A percentile compares a stretch with the other conserved stretches of the same genome.
Conservation (phyloP, 1,284 basidiomycete species). For the Microbotryomycetes sp. region DNA sequence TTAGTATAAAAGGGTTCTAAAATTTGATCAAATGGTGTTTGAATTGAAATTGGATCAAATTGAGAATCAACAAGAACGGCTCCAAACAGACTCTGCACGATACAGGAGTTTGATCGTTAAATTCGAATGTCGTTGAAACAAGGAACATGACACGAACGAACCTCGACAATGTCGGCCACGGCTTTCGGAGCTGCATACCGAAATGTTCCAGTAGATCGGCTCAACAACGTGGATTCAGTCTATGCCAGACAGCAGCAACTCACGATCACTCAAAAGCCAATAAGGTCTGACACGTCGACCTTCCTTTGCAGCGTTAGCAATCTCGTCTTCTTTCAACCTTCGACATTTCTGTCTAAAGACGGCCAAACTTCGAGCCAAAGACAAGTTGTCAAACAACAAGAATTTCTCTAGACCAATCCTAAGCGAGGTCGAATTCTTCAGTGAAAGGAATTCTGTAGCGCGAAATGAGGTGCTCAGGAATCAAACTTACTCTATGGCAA, state of each 20-base stretch:
- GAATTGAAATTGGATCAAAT: conserved; percentile 3
- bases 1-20: conserved; percentile 66
- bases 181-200: conserved; percentile 53
- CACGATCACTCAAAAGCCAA: conserved; percentile 65
- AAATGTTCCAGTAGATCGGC: conserved; percentile 45
- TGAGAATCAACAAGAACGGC: conserved; percentile 10
- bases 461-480: background rate
- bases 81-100: conserved; percentile 9
- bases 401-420: conserved; percentile 54
- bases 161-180: conserved; percentile 42
- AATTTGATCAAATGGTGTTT: conserved; percentile 51
- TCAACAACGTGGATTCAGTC: conserved; percentile 59
- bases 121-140: background rate
- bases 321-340: conserved; percentile 50
- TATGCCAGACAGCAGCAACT: conserved; percentile 71
- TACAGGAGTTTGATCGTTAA: background rate
- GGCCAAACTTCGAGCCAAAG: conserved; percentile 51
- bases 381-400: conserved; percentile 54
- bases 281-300: conserved; percentile 56
- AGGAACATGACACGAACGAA: background rate
- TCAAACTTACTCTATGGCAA: conserved; percentile 53
- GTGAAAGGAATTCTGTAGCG: background rate
- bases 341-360: conserved; percentile 53
- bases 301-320: conserved; percentile 49
- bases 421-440: background rate